Evolutionary conservation across 108 stramenopile genomes (phyloP).

Genomic region (Fragilariopsis cylindrus): DNA sequence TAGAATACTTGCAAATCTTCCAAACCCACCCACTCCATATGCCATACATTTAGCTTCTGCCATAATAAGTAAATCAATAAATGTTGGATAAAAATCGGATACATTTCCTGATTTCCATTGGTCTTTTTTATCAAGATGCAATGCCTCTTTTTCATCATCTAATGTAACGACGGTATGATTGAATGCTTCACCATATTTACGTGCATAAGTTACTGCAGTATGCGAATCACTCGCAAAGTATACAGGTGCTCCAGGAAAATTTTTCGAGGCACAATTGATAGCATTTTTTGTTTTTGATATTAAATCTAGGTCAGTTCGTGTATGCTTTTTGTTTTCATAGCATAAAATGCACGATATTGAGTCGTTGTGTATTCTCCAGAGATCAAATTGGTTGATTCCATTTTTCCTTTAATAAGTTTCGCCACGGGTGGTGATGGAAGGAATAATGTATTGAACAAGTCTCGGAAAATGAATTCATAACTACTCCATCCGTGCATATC

Average conservation of each 20-base stretch:
- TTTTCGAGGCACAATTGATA: conserved; percentile 45
- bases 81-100: conserved; percentile 45
- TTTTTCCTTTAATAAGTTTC: conserved; percentile 19
- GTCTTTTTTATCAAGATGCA: conserved; percentile 42
- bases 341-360: conserved; percentile 51
- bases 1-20: conserved; percentile 25
- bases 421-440: conserved; percentile 40
- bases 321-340: conserved; percentile 18
- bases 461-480: conserved; percentile 33
- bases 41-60: conserved; percentile 36
- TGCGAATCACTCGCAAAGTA: conserved; percentile 51
- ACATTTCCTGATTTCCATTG: conserved; percentile 19
- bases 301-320: background rate
- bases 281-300: conserved; percentile 32
- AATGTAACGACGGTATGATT: conserved; percentile 4
- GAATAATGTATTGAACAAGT: conserved; percentile 41
- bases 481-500: background rate
- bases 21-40: conserved; percentile 36
- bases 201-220: conserved; percentile 8
- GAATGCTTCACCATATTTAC: background rate
- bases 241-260: conserved; percentile 40
- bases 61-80: conserved; percentile 53
- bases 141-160: conserved; percentile 22
- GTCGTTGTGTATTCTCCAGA: conserved; percentile 42
- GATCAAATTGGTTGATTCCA: conserved; percentile 27